phyloP scores from a whole-genome alignment of 148 eudicot genomes.

The Silene uniflora region DNA sequence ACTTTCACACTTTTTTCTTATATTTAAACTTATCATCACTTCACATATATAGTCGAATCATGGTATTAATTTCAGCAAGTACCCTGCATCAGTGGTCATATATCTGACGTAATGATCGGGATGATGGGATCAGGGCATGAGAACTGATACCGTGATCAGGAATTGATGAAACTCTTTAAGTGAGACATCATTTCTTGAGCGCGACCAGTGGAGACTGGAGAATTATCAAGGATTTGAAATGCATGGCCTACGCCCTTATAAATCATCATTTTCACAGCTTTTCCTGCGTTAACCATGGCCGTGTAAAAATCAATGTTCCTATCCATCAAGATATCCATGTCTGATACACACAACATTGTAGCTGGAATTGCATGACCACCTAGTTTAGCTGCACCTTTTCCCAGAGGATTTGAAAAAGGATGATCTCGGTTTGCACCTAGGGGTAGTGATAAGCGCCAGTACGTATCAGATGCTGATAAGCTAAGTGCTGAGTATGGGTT shows the following conservation, averaged over 20 bases:
- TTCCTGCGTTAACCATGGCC: conserved; percentile 32
- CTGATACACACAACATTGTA: conserved; percentile 43
- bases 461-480: conserved; percentile 48
- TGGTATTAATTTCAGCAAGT: background rate
- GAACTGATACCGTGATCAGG: background rate
- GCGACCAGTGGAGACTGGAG: conserved; percentile 34
- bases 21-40: conserved; percentile 8
- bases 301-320: conserved; percentile 42
- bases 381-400: conserved; percentile 24
- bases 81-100: background rate
- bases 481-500: conserved; percentile 44
- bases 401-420: conserved; percentile 55
- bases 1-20: conserved; percentile 11
- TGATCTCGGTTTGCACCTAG: conserved; percentile 58
- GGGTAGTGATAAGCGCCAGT: conserved; percentile 66
- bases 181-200: conserved; percentile 45
- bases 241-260: conserved; percentile 60
- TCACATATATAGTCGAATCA: background rate
- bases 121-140: background rate
- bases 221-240: conserved; percentile 45
- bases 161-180: conserved; percentile 44
- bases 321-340: conserved; percentile 53
- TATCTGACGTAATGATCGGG: background rate
- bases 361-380: conserved; percentile 21
- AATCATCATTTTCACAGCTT: conserved; percentile 33